Conservation (phyloP, 164 flowering plant species). For the Cinnamomum chago region DNA sequence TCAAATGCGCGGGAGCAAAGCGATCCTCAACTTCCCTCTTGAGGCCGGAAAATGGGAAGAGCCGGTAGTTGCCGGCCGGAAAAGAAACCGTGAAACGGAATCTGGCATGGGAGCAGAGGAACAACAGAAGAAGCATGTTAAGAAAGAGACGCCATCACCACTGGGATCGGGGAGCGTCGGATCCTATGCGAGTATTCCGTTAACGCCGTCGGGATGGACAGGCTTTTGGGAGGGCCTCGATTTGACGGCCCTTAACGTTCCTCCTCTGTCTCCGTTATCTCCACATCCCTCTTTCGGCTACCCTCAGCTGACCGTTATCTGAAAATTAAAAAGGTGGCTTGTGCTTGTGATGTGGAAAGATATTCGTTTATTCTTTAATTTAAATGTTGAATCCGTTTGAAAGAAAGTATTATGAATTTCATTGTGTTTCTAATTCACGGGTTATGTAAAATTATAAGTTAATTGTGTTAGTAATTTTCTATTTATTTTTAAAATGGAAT, state of each 20-base stretch:
- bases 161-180: neutral
- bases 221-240: slow-evolving; percentile 21
- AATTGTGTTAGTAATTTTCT: too few species aligned
- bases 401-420: too few species aligned
- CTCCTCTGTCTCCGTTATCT: slow-evolving; percentile 32
- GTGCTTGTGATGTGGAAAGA: neutral
- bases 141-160: slow-evolving; percentile 2
- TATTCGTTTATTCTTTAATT: too few species aligned
- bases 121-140: neutral
- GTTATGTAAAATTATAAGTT: too few species aligned
- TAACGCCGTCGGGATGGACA: slow-evolving; percentile 29
- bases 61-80: slow-evolving; percentile 1
- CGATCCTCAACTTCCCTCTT: slow-evolving; percentile 47
- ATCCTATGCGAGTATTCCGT: slow-evolving; percentile 7
- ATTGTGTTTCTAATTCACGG: too few species aligned
- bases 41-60: slow-evolving; percentile 33
- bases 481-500: too few species aligned
- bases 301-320: slow-evolving; percentile 23
- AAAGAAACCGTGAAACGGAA: slow-evolving; percentile 8
- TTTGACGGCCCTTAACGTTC: slow-evolving; percentile 24
- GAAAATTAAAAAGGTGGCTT: neutral
- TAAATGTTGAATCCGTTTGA: too few species aligned
- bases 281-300: slow-evolving; percentile 13
- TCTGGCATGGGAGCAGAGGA: slow-evolving; percentile 2
- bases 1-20: slow-evolving; percentile 38